Evolutionary conservation across 1,284 basidiomycete species (phyloP), one percentile per base, ranked within the genome.

Genomic region (Sporisorium iseilematis-ciliati): DNA sequence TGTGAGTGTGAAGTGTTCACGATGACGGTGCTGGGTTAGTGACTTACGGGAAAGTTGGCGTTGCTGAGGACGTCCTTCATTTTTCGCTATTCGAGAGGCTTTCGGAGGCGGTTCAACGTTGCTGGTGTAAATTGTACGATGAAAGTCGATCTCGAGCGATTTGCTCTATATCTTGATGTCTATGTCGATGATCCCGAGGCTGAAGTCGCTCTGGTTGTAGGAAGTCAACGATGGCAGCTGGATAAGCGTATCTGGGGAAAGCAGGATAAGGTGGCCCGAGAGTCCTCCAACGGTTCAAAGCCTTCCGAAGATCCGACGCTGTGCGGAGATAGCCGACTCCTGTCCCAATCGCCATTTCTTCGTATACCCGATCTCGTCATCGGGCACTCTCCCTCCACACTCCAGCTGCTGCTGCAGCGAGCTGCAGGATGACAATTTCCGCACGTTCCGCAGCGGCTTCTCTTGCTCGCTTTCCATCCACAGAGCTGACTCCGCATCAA

Each of bases 21-120:
- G n/a, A n/a, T n/a, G n/a, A n/a, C n/a, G n/a, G n/a, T n/a, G n/a
- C n/a, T n/a, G n/a, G n/a, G n/a, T n/a, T n/a, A n/a, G n/a, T n/a
- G n/a, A 66, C 76, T 58, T 60, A 78, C 72, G 33, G 78, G 78
- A 45, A 80, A 80, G 73, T 80, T 80, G 33, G 78, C 76, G 69
- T 80, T 72, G 61, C 56, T 62, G 35, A 80, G 69, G 25, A 72
- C 70, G 59, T 80, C 74, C 59, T 80, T 80, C 76, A 80, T 38
- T 29, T 80, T 35, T 65, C 67, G 61, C 14, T 46, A 11, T 51
- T 7, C 35, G 55, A 25, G 45, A 31, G 3, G 29, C 35, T 57
- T 14, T 29, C 31, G 53, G 23, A 33, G 4, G 52, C 11, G 20
- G 8, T 5, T 29, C 8, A 8, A 29, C 4, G 8, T 29, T 4